Base-by-base conservation (phyloP, 805 yeast genomes). In the Saccharomycopsis fodiens region DNA sequence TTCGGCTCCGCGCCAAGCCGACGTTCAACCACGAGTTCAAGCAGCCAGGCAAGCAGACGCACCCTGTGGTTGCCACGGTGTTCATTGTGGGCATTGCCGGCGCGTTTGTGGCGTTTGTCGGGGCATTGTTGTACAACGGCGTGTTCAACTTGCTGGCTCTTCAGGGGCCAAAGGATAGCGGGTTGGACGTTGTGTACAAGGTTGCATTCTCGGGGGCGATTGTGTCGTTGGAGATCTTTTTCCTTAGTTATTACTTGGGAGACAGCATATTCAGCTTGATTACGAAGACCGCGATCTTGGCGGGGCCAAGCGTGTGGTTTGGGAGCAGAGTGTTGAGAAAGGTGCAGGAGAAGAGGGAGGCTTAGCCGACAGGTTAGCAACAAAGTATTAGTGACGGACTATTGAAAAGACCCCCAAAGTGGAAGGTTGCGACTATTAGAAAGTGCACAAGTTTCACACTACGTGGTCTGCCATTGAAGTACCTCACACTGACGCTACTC, bases 321-420 rank as follows among this genome's bases (percentile, higher is more conserved):
- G 93, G 93, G 12, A 70, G 83, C n/a, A 74, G 76, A 54, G 82
- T 80, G 15, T 70, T 85, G 55, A 70, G 81, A 57, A 68, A 63
- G 45, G 70, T 52, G 57, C 58, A 45, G 25, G 53, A 50, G 42
- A 50, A 44, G 22, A 52, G 44, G 23, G 41, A 32, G 35, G 38
- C 31, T 25, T 25, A 10, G 10, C n/a, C n/a, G n/a, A n/a, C n/a
- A n/a, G n/a, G n/a, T n/a, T n/a, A n/a, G n/a, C n/a, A n/a, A n/a
- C n/a, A n/a, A n/a, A n/a, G n/a, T n/a, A n/a, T n/a, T n/a, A n/a
- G n/a, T n/a, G n/a, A n/a, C n/a, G n/a, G n/a, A n/a, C 32, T 29
- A 29, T 12, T 29, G n/a, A n/a, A 29, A 29, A n/a, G n/a, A 29
- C n/a, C 32, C 32, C 12, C 12, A 29, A 29, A n/a, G 32, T n/a